These are phyloP conservation scores for Xylaria sp. DNA, from an alignment of 2,329 filamentous ascomycete species.

Conservation along the genomic window DNA sequence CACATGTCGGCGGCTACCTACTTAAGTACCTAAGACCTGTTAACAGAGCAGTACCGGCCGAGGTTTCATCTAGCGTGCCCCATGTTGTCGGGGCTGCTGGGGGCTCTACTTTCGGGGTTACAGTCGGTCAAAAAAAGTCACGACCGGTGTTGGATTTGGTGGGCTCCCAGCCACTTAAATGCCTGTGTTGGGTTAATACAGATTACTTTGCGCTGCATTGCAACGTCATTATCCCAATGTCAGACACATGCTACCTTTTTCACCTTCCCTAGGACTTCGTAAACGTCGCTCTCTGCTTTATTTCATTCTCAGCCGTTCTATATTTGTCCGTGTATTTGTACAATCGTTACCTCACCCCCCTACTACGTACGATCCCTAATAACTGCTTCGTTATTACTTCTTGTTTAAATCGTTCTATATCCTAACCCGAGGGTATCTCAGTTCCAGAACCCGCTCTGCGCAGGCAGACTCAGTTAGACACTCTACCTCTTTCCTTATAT, in stretches of 20 bases:
- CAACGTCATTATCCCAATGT: conserved; percentile 27
- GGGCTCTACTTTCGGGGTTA: neutral
- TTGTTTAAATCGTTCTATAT: neutral
- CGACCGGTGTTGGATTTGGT: too few species aligned
- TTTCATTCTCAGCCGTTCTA: conserved; percentile 6
- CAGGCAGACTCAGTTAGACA: conserved; percentile 7
- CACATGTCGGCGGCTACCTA: neutral
- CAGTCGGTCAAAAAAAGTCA: too few species aligned
- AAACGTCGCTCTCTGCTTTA: neutral
- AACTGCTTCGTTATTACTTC: neutral
- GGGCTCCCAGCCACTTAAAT: conserved; percentile 19
- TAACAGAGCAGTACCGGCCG: neutral
- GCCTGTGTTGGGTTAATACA: neutral
- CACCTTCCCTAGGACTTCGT: neutral
- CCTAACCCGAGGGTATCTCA: neutral
- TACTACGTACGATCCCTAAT: neutral
- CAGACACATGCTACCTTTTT: neutral
- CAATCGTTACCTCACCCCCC: neutral
- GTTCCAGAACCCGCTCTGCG: neutral
- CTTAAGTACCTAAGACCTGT: too few species aligned
- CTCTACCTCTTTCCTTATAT: neutral
- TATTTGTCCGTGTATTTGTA: conserved; percentile 17
- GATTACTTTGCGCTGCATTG: conserved; percentile 22
- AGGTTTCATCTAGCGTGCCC: neutral
- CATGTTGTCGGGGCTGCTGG: neutral